Base-by-base conservation (phyloP, 192 early-diverging fungal species). In the Backusella psychrophila region DNA sequence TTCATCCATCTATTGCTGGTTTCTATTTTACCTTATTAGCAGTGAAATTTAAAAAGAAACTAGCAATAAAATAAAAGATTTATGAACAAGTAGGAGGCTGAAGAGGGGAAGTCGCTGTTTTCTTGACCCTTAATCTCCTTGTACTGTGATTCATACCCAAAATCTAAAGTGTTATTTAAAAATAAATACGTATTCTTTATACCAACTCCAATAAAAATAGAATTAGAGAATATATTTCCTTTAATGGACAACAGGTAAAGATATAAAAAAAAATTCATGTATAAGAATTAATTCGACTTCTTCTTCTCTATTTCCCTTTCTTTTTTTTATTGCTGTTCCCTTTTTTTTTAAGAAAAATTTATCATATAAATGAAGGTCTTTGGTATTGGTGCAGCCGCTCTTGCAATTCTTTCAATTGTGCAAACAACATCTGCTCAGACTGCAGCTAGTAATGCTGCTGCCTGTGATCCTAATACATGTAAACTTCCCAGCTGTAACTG, bases 401-500 rank as follows among this genome's bases (percentile, higher is more conserved):
- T 75, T 44, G 19, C 66, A 15, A 12, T 75, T 41, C 14, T 75
- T 34, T 46, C 53, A 9, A n/a, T 75, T 34, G 31, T 35, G 15
- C 72, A 74, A 63, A 38, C 56, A 23, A 41, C 23, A 21, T 9
- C 69, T 3, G 77, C 77, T 41, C 72, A 73, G 26, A 72, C 73
- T 35, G 72, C 71, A n/a, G 65, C 65, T 31, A 41, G 34, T 5
- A 17, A 39, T 35, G 70, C 70, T 17, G 70, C 42, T 71, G 12
- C 85, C 4, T 89, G 88, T 68, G 84, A 89, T 65, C 73, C 86
- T 14, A 76, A 81, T 17, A 78, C 79, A 33, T 89, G 88, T 72
- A 74, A 82, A 71, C 80, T 85, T 66, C 88, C 88, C 11, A 78
- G 72, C 7, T 89, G 88, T 77, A 73, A 85, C 9, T 89, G 88